Conservation (phyloP, 2,329 filamentous ascomycete genomes). For the Onygenales sp. region DNA sequence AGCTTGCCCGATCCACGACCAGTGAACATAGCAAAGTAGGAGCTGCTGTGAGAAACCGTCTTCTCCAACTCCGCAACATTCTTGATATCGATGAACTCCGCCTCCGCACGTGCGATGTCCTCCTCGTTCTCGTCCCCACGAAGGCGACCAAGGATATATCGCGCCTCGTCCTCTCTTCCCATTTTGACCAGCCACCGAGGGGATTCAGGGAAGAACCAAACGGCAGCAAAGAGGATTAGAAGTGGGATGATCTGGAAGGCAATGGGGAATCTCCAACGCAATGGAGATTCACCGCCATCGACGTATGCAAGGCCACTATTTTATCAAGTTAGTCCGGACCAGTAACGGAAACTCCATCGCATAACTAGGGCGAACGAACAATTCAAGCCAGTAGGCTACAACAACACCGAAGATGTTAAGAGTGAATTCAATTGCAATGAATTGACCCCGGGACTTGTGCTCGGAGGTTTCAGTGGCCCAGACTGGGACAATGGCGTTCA, state of each 20-base stretch:
- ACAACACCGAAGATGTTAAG: conserved; percentile 64
- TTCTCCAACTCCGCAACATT: conserved; percentile 55
- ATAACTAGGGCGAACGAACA: conserved; percentile 22
- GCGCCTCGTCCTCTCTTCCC: conserved; percentile 48
- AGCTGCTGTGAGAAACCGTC: conserved; percentile 41
- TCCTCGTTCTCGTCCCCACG: conserved; percentile 50
- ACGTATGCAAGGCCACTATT: conserved; percentile 49
- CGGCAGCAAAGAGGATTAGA: conserved; percentile 43
- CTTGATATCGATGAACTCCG: conserved; percentile 60
- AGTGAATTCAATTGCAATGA: conserved; percentile 64
- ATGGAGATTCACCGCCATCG: conserved; percentile 46
- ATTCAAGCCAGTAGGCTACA: conserved; percentile 52
- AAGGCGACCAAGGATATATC: conserved; percentile 54
- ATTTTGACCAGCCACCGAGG: conserved; percentile 42
- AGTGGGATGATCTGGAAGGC: conserved; percentile 61
- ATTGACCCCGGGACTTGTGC: conserved; percentile 58
- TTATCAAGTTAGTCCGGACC: conserved; percentile 6
- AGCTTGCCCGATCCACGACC: conserved; percentile 56
- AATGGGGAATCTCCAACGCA: conserved; percentile 60
- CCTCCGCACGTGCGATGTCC: conserved; percentile 41
- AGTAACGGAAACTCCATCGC: background rate
- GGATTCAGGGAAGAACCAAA: conserved; percentile 63
- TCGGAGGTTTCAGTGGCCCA: conserved; percentile 63
- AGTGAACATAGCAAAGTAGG: conserved; percentile 58
- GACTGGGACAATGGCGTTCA: conserved; percentile 62